Conservation (phyloP, 805 yeast species). For the Wickerhamomyces rabaulensis region DNA sequence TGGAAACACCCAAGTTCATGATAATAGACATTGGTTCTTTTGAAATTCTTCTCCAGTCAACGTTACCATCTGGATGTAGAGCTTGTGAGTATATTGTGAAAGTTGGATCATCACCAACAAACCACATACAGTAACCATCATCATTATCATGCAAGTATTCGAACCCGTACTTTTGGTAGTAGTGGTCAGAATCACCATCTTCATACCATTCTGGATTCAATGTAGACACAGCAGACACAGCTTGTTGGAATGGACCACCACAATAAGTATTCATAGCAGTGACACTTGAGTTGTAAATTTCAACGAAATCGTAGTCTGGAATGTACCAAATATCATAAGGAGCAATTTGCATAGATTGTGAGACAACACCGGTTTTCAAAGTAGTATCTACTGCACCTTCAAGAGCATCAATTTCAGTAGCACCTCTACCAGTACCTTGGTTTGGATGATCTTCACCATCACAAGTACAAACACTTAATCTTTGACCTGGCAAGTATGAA, state of each 20-base stretch:
- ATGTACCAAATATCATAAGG: constrained; percentile 48
- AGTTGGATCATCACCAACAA: constrained; percentile 43
- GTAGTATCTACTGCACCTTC: constrained; percentile 38
- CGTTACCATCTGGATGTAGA: constrained; percentile 44
- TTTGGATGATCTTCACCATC: constrained; percentile 42
- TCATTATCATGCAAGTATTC: constrained; percentile 31
- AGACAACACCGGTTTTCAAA: constrained; percentile 35
- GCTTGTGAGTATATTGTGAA: constrained; percentile 38
- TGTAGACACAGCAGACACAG: constrained; percentile 41
- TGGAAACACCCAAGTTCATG: constrained; percentile 44
- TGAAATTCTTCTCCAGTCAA: constrained; percentile 42
- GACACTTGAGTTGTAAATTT: constrained; percentile 33
- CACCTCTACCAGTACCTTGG: constrained; percentile 44
- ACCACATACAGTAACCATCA: constrained; percentile 30
- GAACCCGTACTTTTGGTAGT: constrained; percentile 38
- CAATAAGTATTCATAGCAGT: constrained; percentile 41
- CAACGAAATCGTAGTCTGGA: constrained; percentile 44
- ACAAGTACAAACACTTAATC: constrained; percentile 40
- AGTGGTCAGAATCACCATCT: constrained; percentile 22
- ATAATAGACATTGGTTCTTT: constrained; percentile 48
- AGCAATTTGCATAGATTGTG: constrained; percentile 48
- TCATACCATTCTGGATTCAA: constrained; percentile 43
- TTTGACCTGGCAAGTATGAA: constrained; percentile 41
- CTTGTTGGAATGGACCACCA: constrained; percentile 49
- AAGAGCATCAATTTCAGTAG: constrained; percentile 45